Evolutionary conservation across 208 protist genomes (phyloP), one percentile per base, ranked within the genome.

Genomic region (Trypanosomatidae sp.): DNA sequence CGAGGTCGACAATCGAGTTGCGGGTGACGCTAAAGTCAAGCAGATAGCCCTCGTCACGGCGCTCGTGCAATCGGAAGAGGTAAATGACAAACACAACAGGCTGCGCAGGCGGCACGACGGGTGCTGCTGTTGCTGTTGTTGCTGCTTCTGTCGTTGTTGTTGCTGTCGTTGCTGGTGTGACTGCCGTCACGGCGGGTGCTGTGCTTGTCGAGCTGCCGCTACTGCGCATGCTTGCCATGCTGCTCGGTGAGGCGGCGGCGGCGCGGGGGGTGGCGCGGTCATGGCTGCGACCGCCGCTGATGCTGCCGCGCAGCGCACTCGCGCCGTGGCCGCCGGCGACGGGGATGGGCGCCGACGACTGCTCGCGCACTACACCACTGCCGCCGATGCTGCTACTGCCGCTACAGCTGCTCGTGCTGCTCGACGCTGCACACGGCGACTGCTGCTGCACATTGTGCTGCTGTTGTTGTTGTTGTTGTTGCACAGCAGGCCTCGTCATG

Each of bases 41-140:
- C 21, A 92, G 26, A 41, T 70, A 88, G 0, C 83, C 78, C 30
- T 61, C 73, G 20, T 87, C 73, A 46, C 86, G 83, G 10, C 72
- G 68, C 49, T 92, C 83, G 30, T 86, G 71, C 27, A 92, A 84
- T 25, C 83, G 78, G 43, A 92, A 83, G n/a, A 92, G 39, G 28
- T 87, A 68, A 5, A 92, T 24, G 0, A 53, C 64, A 23, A 92
- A 22, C 22, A 81, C 48, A 4, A 92, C 67, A 11, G 27, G 51
- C n/a, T 61, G 48, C 4, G 15, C 30, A 1, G 56, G 55, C 28
- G 39, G 38, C 37, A 25, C 4, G 15, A n/a, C 7, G 23, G 4
- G 1, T 15, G 23, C 15, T 3, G 38, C 6, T 15, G 40, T 43
- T 30, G 22, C n/a, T n/a, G n/a, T 48, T 5, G 22, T 16, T 20